phyloP scores from a whole-genome alignment of 768 basidiomycete genomes.

The Serendipita sp. region DNA sequence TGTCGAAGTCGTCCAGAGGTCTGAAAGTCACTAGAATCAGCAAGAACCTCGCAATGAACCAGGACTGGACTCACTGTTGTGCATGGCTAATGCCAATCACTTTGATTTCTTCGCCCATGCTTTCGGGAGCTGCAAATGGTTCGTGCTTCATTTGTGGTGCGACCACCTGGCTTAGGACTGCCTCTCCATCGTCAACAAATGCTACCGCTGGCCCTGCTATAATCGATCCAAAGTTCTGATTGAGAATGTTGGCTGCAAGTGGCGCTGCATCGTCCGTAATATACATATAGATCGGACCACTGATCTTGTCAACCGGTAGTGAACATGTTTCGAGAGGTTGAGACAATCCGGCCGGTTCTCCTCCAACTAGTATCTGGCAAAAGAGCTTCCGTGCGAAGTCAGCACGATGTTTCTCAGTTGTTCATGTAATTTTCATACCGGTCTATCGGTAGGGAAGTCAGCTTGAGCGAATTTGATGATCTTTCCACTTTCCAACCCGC shows the following conservation, averaged over 20 bases:
- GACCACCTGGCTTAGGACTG: background rate
- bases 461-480: background rate
- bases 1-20: too few relatives aligned
- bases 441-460: background rate
- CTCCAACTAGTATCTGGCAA: slow-evolving; percentile 67
- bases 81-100: too few relatives aligned
- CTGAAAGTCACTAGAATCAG: too few relatives aligned
- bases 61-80: too few relatives aligned
- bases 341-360: slow-evolving; percentile 34
- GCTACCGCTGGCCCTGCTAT: slow-evolving; percentile 56
- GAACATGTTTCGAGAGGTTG: slow-evolving; percentile 44
- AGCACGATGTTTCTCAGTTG: background rate
- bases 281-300: slow-evolving; percentile 59
- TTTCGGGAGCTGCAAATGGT: too few relatives aligned
- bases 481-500: background rate
- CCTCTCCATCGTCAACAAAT: slow-evolving; percentile 35
- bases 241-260: slow-evolving; percentile 40
- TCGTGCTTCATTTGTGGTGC: background rate
- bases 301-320: slow-evolving; percentile 41
- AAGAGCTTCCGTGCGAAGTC: slow-evolving; percentile 15
- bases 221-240: slow-evolving; percentile 34
- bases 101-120: too few relatives aligned
- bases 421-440: background rate
- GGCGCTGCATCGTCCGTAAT: slow-evolving; percentile 49
- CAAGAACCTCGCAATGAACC: too few relatives aligned